A percentile compares a stretch with the other conserved stretches of the same genome.
phyloP scores from a whole-genome alignment of 352 stramenopile genomes.

The Globisporangium cylindrosporum region DNA sequence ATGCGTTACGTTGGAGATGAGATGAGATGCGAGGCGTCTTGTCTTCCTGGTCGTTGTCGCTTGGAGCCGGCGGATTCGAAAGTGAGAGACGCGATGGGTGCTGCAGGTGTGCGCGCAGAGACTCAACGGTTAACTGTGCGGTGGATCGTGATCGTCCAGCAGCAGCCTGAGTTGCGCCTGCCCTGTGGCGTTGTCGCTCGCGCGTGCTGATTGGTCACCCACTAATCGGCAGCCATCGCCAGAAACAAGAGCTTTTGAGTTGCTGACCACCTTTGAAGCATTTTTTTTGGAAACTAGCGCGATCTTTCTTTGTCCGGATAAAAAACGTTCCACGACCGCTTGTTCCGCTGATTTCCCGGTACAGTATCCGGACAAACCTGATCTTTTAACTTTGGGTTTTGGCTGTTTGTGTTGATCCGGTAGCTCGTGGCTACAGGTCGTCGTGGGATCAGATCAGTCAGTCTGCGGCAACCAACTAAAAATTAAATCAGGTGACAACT shows the following conservation, averaged over 20 bases:
- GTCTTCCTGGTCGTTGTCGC: neutral
- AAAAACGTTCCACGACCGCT: constrained; percentile 1
- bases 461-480: neutral
- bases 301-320: constrained; percentile 2
- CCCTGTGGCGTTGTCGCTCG: neutral
- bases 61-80: constrained; percentile 3
- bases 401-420: too few relatives aligned
- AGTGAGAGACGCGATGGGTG: constrained; percentile 4
- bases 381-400: too few relatives aligned
- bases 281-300: too few relatives aligned
- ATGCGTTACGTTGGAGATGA: neutral
- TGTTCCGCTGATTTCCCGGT: neutral
- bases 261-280: neutral
- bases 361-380: neutral
- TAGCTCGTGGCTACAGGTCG: too few relatives aligned
- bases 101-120: neutral
- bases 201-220: neutral
- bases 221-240: neutral
- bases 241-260: neutral
- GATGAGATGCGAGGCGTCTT: neutral
- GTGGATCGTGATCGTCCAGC: neutral
- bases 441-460: neutral
- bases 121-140: neutral
- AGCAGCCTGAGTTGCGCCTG: neutral
- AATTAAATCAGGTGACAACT: neutral